phyloP scores from a whole-genome alignment of 805 yeast genomes.

The Kazachstania taianensis region DNA sequence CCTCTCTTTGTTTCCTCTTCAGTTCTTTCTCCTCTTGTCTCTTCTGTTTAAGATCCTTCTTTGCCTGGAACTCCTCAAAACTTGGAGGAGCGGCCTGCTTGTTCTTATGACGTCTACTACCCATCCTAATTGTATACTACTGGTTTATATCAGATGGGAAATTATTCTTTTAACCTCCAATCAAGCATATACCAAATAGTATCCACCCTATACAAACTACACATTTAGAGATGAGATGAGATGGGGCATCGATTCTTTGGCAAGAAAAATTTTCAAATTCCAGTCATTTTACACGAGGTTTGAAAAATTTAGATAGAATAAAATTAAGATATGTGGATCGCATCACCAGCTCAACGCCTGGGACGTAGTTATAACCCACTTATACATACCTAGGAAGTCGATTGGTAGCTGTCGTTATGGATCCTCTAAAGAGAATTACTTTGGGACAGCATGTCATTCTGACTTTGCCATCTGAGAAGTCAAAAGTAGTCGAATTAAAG shows the following conservation, averaged over 20 bases:
- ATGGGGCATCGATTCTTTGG: slow-evolving; percentile 2
- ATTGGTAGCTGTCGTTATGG: too few relatives aligned
- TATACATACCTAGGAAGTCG: too few relatives aligned
- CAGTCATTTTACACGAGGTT: too few relatives aligned
- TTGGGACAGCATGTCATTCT: slow-evolving; percentile 41
- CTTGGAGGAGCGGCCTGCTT: slow-evolving; percentile 91
- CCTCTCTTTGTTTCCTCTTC: slow-evolving; percentile 20
- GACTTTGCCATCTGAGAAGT: slow-evolving; percentile 71
- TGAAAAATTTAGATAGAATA: neutral
- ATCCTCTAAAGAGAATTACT: slow-evolving; percentile 21
- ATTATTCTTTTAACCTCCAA: neutral
- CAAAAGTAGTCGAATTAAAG: slow-evolving; percentile 60
- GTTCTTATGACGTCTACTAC: slow-evolving; percentile 78
- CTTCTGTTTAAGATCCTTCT: slow-evolving; percentile 31
- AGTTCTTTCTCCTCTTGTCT: slow-evolving; percentile 26
- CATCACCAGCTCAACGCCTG: neutral
- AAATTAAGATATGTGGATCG: too few relatives aligned
- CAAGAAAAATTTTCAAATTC: slow-evolving; percentile 7
- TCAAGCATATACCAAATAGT: too few relatives aligned
- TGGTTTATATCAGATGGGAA: neutral
- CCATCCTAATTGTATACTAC: slow-evolving; percentile 47
- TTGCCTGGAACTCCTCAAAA: slow-evolving; percentile 68
- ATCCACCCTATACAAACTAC: neutral
- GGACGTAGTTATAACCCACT: too few relatives aligned
- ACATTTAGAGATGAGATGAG: slow-evolving; percentile 10